Percentiles rank a stretch among this genome's conserved stretches.
phyloP scores from a whole-genome alignment of 169 alveolate genomes.

The Cryptosporidium felis region DNA sequence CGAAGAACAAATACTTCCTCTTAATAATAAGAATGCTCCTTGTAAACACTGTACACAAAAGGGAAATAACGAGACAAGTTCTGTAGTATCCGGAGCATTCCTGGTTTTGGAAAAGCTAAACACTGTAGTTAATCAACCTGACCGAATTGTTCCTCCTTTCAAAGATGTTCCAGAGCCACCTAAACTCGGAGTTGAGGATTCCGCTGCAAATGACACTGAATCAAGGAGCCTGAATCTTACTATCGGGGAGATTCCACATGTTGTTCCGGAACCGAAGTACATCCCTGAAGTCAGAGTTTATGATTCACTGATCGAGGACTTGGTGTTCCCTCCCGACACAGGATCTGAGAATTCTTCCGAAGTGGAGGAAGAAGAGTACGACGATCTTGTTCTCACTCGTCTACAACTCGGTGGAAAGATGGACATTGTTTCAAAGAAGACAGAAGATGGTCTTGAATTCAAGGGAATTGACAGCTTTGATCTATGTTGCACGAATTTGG shows the following conservation, averaged over 20 bases:
- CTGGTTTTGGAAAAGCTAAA: neutral
- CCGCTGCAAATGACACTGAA: neutral
- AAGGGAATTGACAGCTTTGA: neutral
- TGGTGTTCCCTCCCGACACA: slow-evolving; percentile 1
- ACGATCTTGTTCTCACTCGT: neutral
- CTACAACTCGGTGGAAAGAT: slow-evolving; percentile 10
- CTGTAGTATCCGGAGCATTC: no score
- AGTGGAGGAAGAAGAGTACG: slow-evolving; percentile 1
- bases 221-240: neutral
- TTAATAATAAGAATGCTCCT: neutral
- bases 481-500: neutral
- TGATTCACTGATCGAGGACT: slow-evolving; percentile 20
- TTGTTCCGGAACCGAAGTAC: slow-evolving; percentile 29
- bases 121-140: no score
- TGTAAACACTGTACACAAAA: slow-evolving; percentile 5
- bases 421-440: neutral
- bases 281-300: neutral
- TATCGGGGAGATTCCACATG: slow-evolving; percentile 18
- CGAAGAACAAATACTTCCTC: neutral
- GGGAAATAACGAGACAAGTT: no score
- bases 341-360: neutral
- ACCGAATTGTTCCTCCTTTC: neutral
- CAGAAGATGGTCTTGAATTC: neutral
- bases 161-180: slow-evolving; percentile 10
- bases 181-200: neutral